These are phyloP conservation scores for Mycena amicta DNA, from an alignment of 768 basidiomycete species.

Conservation along the genomic window DNA sequence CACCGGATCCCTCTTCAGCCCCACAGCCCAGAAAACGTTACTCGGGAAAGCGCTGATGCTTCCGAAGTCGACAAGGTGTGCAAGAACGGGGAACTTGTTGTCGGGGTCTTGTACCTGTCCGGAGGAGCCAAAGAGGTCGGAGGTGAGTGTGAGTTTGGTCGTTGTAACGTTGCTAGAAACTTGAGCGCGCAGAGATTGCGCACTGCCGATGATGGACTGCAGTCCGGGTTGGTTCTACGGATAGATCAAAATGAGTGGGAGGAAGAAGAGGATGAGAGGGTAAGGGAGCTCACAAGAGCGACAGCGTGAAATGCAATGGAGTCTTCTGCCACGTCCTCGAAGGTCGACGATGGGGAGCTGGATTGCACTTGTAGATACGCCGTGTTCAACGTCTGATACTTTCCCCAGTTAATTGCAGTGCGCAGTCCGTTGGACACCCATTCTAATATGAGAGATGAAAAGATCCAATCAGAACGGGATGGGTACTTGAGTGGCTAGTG, in stretches of 20 bases:
- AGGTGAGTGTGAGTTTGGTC: background rate
- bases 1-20: constrained; percentile 39
- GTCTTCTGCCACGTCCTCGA: constrained; percentile 52
- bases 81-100: constrained; percentile 48
- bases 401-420: constrained; percentile 46
- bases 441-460: no score
- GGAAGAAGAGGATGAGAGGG: background rate
- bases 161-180: background rate
- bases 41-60: constrained; percentile 28
- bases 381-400: constrained; percentile 31
- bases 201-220: constrained; percentile 11
- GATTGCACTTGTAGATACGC: constrained; percentile 49
- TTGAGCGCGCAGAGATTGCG: constrained; percentile 2
- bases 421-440: constrained; percentile 38
- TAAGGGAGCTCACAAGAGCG: constrained; percentile 28
- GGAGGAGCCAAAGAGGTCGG: constrained; percentile 1
- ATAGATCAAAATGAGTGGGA: background rate
- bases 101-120: constrained; percentile 1
- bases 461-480: no score
- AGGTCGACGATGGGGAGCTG: constrained; percentile 31
- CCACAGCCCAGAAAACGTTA: constrained; percentile 40
- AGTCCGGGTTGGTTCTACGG: background rate
- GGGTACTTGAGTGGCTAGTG: no score
- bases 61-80: constrained; percentile 50
- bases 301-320: constrained; percentile 50